Evolutionary conservation across 306 rosid genomes (phyloP).

Genomic region (Casuarina glauca): DNA sequence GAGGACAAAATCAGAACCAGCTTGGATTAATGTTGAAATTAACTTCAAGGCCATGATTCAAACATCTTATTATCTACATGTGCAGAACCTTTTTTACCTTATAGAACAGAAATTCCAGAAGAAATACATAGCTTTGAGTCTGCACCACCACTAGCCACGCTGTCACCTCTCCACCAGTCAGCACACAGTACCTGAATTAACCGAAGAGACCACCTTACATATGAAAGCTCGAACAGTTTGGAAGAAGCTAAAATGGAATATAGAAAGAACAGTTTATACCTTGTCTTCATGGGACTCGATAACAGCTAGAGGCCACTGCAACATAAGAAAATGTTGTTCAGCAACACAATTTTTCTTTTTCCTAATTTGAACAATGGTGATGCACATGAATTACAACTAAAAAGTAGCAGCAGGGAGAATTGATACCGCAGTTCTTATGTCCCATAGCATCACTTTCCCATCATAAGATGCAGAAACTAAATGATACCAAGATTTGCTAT

Average conservation of each 20-base stretch:
- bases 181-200: constrained; percentile 71
- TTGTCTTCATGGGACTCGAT: constrained; percentile 76
- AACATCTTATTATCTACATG: too few relatives aligned
- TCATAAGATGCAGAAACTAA: constrained; percentile 86
- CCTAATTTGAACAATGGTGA: not conserved
- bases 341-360: not conserved
- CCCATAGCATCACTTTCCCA: constrained; percentile 93
- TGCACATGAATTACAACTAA: constrained; percentile 5
- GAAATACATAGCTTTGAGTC: constrained; percentile 82
- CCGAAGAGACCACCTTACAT: constrained; percentile 10
- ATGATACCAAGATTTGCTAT: constrained; percentile 65
- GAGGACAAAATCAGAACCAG: not conserved
- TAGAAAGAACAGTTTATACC: constrained; percentile 37
- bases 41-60: not conserved
- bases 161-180: constrained; percentile 90
- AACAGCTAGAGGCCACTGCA: constrained; percentile 88
- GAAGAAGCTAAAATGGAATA: not conserved
- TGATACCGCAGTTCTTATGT: constrained; percentile 87
- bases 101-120: constrained; percentile 57
- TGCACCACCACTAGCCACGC: constrained; percentile 81
- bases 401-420: constrained; percentile 8
- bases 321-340: constrained; percentile 25
- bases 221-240: not conserved
- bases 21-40: not conserved
- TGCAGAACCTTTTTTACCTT: constrained; percentile 26